A percentile compares a stretch with the other conserved stretches of the same genome.
These are phyloP conservation scores for Austroboletus eburneus DNA, from an alignment of 768 basidiomycete genomes.

Conservation along the genomic window DNA sequence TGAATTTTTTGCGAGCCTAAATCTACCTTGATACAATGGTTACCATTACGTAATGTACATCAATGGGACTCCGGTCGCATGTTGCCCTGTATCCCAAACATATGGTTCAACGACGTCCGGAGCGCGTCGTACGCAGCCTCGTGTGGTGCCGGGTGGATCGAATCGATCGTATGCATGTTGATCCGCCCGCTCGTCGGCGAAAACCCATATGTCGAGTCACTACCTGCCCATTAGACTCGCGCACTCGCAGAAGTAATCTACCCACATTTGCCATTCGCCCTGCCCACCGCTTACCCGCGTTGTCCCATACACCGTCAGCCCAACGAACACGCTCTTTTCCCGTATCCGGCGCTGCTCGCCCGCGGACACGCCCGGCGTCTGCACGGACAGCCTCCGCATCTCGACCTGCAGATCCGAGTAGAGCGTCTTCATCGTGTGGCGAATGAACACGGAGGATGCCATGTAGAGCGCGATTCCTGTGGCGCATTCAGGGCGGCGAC, in stretches of 20 bases:
- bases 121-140: conserved; percentile 65
- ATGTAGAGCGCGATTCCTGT: conserved; percentile 70
- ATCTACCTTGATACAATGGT: conserved; percentile 2
- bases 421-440: conserved; percentile 71
- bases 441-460: conserved; percentile 63
- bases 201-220: conserved; percentile 70
- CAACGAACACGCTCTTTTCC: conserved; percentile 57
- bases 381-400: conserved; percentile 44
- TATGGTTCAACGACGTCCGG: conserved; percentile 28
- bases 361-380: conserved; percentile 5
- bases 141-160: conserved; percentile 77
- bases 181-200: conserved; percentile 65
- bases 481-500: conserved; percentile 1
- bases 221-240: conserved; percentile 24
- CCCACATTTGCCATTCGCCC: conserved; percentile 75
- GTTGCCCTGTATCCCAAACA: conserved; percentile 21
- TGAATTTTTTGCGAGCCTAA: not conserved
- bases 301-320: conserved; percentile 51
- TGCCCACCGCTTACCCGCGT: conserved; percentile 58
- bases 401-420: conserved; percentile 63
- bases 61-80: conserved; percentile 11
- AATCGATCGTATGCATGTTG: conserved; percentile 59
- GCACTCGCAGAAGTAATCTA: not conserved
- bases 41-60: conserved; percentile 13
- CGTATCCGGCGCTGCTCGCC: conserved; percentile 21